Conservation (phyloP, 305 asterid genomes). For the Plantago lanceolata region DNA sequence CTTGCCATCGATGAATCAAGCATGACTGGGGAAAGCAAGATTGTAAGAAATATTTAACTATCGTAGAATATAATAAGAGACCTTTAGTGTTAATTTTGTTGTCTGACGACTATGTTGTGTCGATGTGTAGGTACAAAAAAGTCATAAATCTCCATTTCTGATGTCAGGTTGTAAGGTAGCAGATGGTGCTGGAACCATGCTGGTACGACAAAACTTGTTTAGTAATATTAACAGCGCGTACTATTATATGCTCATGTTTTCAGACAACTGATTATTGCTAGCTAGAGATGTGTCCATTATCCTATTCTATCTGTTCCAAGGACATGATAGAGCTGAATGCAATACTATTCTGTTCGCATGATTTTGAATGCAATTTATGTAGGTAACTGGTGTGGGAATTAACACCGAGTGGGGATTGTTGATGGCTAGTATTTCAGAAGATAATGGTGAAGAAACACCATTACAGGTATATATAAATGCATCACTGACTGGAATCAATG, state of each 20-base stretch:
- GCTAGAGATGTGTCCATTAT: no score
- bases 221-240: neutral
- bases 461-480: conserved; percentile 60
- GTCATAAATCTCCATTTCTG: conserved; percentile 73
- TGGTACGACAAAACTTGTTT: conserved; percentile 40
- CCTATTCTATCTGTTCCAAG: no score
- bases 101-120: conserved; percentile 20
- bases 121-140: conserved; percentile 60
- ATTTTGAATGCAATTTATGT: conserved; percentile 21
- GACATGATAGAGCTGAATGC: no score
- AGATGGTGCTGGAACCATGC: conserved; percentile 93
- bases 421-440: conserved; percentile 98
- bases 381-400: conserved; percentile 96
- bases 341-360: neutral
- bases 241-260: neutral
- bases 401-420: conserved; percentile 98
- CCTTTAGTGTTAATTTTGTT: neutral
- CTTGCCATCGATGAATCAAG: conserved; percentile 95
- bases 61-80: neutral
- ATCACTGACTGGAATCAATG: conserved; percentile 7
- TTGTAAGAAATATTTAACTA: conserved; percentile 39
- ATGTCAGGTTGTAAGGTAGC: conserved; percentile 99
- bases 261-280: no score
- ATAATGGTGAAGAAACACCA: conserved; percentile 98
- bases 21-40: conserved; percentile 99